A percentile compares a stretch with the other conserved stretches of the same genome.
Conservation (phyloP, 192 early-diverging fungal genomes). For the Pilobolus umbonatus region DNA sequence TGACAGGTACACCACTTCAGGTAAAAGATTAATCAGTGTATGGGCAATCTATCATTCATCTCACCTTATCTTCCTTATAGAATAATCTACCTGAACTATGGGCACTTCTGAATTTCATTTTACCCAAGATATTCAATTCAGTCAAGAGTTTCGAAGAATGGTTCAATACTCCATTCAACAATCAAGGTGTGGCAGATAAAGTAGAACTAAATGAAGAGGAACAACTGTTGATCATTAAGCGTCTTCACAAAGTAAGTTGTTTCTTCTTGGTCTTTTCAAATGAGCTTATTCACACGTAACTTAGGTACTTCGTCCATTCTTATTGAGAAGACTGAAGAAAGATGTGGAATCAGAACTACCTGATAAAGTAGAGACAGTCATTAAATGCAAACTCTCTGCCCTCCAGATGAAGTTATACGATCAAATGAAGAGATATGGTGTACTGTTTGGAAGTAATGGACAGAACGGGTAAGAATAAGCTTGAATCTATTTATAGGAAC, state of each 20-base stretch:
- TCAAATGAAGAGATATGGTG: slow-evolving; percentile 77
- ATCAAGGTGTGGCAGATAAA: slow-evolving; percentile 71
- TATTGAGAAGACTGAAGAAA: slow-evolving; percentile 92
- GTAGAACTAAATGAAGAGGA: slow-evolving; percentile 98
- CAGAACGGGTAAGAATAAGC: slow-evolving; percentile 48
- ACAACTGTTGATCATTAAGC: slow-evolving; percentile 87
- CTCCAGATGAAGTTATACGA: slow-evolving; percentile 78
- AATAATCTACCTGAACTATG: slow-evolving; percentile 97
- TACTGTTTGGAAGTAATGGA: slow-evolving; percentile 63
- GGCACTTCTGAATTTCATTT: slow-evolving; percentile 91
- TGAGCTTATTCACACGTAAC: slow-evolving; percentile 20
- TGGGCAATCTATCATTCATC: neutral
- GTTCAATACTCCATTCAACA: slow-evolving; percentile 94
- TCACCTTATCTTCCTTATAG: slow-evolving; percentile 22
- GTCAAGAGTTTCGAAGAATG: slow-evolving; percentile 97
- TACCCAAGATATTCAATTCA: slow-evolving; percentile 93
- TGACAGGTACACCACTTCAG: slow-evolving; percentile 95
- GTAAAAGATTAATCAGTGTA: slow-evolving; percentile 18
- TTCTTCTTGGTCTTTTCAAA: neutral
- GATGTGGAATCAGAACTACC: slow-evolving; percentile 96
- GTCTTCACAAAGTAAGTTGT: slow-evolving; percentile 79
- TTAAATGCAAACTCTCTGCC: slow-evolving; percentile 86
- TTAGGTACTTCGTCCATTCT: slow-evolving; percentile 79
- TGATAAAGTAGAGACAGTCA: slow-evolving; percentile 91
- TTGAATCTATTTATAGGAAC: neutral